Evolutionary conservation across 495 filamentous ascomycete species (phyloP).

Genomic region (Neurospora hispaniola): DNA sequence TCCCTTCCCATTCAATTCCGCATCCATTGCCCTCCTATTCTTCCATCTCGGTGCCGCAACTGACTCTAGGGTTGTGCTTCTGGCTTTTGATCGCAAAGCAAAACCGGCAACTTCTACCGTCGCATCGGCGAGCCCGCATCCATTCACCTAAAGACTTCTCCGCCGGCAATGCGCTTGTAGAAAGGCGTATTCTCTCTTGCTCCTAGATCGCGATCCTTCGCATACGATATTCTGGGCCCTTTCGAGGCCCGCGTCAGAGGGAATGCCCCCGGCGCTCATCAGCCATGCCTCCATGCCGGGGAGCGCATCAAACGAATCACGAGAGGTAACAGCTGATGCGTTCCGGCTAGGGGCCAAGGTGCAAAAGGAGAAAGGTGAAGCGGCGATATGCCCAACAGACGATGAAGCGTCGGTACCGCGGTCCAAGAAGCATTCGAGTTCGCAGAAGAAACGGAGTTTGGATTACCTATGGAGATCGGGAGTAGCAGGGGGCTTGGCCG

Average conservation of each 20-base stretch:
- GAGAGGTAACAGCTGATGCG: constrained; percentile 18
- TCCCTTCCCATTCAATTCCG: neutral
- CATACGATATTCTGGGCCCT: neutral
- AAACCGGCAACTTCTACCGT: neutral
- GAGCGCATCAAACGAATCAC: constrained; percentile 27
- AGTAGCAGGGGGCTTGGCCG: constrained; percentile 78
- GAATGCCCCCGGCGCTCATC: constrained; percentile 40
- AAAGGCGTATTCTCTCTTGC: neutral
- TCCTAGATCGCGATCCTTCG: neutral
- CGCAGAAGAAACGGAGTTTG: constrained; percentile 54
- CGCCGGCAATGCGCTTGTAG: neutral
- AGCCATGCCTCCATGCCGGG: constrained; percentile 39
- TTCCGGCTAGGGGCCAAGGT: constrained; percentile 10
- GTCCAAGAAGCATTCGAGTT: constrained; percentile 13
- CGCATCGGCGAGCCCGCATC: neutral
- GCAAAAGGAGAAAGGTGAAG: constrained; percentile 9
- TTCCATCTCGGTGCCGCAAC: neutral
- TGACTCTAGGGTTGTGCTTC: neutral
- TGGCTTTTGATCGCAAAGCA: neutral
- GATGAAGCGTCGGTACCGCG: constrained; percentile 25
- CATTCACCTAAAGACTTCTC: neutral
- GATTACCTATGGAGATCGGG: constrained; percentile 77
- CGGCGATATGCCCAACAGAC: constrained; percentile 26
- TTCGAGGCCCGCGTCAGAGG: constrained; percentile 13
- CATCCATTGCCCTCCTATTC: neutral